Evolutionary conservation across 176 grass and related monocot genomes (phyloP), one percentile per base, ranked within the genome.

Genomic region (Musa troglodytarum): DNA sequence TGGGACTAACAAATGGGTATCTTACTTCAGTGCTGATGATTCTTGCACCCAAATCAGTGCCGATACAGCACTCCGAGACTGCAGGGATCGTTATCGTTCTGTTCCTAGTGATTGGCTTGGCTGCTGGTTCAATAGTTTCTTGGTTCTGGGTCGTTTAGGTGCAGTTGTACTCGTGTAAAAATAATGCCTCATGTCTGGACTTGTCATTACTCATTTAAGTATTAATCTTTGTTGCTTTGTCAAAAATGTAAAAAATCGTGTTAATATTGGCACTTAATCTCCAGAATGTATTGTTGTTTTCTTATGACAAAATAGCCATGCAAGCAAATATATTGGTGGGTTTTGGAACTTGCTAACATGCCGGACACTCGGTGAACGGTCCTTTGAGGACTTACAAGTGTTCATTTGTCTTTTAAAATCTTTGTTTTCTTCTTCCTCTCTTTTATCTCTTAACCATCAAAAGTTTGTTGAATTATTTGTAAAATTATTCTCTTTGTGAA

Each of bases 71-170:
- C 76, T 70, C 95, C 0, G 90, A 98, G 84, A 98, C 86, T 0
- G 90, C 90, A 0, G 94, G 90, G 10, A 98, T 98, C 13, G 90
- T 88, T 11, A 87, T 91, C 21, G 90, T 93, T n/a, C 11, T 98
- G 76, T 98, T 98, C 88, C 85, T 98, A 54, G 84, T 80, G 10
- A 19, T 89, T 79, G 95, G 95, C 13, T 77, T 93, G 14, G 84
- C 78, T 61, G 11, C 80, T 52, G 95, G 95, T 57, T 98, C 95
- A 1, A 56, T 93, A 57, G 86, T 89, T 20, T 55, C 95, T 78
- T 98, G 90, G 90, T 91, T 98, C 52, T 98, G 95, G 95, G 84
- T 93, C 65, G 91, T 98, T 69, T 98, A 71, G 24, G 2, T 8
- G n/a, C 25, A 43, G 25, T 43, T 68, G 10, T 68, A 4, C 21